Base-by-base conservation (phyloP, 495 filamentous ascomycete species). In the Pyrenula aspistea region DNA sequence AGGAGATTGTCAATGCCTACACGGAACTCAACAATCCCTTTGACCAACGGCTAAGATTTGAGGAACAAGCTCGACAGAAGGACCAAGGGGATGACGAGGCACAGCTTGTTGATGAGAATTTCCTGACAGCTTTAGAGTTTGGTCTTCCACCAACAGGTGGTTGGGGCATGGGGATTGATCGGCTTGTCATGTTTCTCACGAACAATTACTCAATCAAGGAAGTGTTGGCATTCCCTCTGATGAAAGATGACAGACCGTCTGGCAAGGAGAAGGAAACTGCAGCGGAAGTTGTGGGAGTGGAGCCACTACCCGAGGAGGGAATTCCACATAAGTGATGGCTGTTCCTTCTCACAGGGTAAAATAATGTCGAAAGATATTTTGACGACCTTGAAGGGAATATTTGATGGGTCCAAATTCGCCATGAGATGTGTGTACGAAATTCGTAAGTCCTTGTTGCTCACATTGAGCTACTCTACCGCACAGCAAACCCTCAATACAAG, bases 21-120 rank as follows among this genome's bases (percentile, higher is more conserved):
- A 99, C 93, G 12, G 93, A 97, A 79, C 83, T 97, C 77, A 97
- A 98, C 79, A 86, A 96, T 66, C 89, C 92, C 55, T 92, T 95
- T 67, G 89, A 95, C 69, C 93, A 97, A 71, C 80, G 93, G 53
- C 75, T 93, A 56, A 84, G 91, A 36, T 97, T 98, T 73, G 89
- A 96, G 68, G 92, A 98, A 78, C 94, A 98, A 71, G 92, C 91
- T 15, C 76, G 81, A 60, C 91, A 97, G 79, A 98, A 97, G 75
- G 91, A 83, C 47, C 87, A 94, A 73, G 93, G 94, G 66, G 94
- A 98, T 63, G 91, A 96, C 61, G 93, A 98, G 74, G 93, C 91
- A 1, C 94, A 96, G 73, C 72, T 94, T 57, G 84, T 97, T 59
- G 94, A 98, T 59, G 93, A 97, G 81, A 88, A 82, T 65, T 96